Percentiles rank a stretch among this genome's conserved stretches.
These are phyloP conservation scores for Pezicula rhizophila DNA, from an alignment of 2,329 filamentous ascomycete genomes.

Conservation along the genomic window DNA sequence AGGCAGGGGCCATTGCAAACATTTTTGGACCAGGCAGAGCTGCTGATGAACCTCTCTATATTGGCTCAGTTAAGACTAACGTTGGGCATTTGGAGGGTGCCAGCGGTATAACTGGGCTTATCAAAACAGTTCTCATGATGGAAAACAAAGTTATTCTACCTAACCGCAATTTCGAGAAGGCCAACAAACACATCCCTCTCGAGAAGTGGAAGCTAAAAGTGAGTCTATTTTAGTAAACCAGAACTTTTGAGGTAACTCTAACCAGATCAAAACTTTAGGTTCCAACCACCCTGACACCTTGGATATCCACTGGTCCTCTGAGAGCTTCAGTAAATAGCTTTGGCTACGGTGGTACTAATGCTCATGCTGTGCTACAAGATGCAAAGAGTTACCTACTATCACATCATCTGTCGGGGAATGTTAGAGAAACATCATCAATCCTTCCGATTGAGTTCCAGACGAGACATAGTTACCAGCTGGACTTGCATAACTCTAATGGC, in stretches of 20 bases:
- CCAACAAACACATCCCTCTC: slow-evolving; percentile 23
- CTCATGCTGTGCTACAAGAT: slow-evolving; percentile 9
- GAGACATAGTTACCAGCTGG: too few species aligned
- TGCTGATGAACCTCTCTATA: not conserved
- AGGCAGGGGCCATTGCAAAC: slow-evolving; percentile 2
- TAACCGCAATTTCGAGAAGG: slow-evolving; percentile 20
- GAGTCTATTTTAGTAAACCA: too few species aligned
- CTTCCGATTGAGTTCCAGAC: too few species aligned
- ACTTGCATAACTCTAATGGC: too few species aligned
- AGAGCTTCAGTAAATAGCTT: slow-evolving; percentile 18
- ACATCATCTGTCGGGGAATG: not conserved
- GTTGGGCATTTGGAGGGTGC: slow-evolving; percentile 19
- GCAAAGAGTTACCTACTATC: not conserved
- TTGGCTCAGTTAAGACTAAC: slow-evolving; percentile 13
- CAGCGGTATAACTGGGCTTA: slow-evolving; percentile 8
- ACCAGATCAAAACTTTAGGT: too few species aligned
- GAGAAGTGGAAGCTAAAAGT: not conserved
- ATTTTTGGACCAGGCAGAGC: not conserved
- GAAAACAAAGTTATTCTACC: slow-evolving; percentile 17
- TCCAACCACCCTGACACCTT: slow-evolving; percentile 3
- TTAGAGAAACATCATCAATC: not conserved
- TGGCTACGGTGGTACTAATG: too few species aligned
- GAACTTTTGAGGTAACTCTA: too few species aligned
- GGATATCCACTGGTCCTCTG: not conserved
- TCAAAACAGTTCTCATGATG: slow-evolving; percentile 13